Conservation (phyloP, 495 filamentous ascomycete species). For the Neurospora discreta region DNA sequence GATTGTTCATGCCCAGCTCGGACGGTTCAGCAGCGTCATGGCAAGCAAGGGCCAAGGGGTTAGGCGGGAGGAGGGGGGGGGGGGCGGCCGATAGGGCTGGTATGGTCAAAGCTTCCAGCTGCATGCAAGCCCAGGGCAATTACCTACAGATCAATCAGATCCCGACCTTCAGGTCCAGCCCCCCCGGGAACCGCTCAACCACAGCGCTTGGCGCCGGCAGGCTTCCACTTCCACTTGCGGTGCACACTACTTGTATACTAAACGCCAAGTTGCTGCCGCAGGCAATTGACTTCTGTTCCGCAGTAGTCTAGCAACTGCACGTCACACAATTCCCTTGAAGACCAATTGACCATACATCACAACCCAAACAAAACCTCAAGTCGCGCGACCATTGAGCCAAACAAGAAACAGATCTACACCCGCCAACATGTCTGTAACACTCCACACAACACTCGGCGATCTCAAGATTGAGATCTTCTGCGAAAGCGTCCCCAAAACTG, state of each 20-base stretch:
- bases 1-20: neutral
- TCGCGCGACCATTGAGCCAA: neutral
- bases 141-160: neutral
- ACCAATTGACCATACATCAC: neutral
- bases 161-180: neutral
- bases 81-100: neutral
- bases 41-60: neutral
- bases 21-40: neutral
- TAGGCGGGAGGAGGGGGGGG: neutral
- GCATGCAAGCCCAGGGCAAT: neutral
- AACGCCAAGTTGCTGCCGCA: neutral
- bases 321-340: neutral
- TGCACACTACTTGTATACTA: too few species aligned
- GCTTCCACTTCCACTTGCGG: neutral
- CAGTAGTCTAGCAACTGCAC: neutral
- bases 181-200: neutral
- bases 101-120: neutral
- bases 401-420: neutral
- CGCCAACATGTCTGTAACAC: constrained; percentile 49
- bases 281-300: neutral
- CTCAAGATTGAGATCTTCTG: constrained; percentile 96
- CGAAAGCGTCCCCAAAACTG: constrained; percentile 83
- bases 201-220: neutral
- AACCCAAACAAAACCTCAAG: neutral
- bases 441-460: constrained; percentile 83